Base-by-base conservation (phyloP, 148 eudicot genomes). In the Arctostaphylos glauca region DNA sequence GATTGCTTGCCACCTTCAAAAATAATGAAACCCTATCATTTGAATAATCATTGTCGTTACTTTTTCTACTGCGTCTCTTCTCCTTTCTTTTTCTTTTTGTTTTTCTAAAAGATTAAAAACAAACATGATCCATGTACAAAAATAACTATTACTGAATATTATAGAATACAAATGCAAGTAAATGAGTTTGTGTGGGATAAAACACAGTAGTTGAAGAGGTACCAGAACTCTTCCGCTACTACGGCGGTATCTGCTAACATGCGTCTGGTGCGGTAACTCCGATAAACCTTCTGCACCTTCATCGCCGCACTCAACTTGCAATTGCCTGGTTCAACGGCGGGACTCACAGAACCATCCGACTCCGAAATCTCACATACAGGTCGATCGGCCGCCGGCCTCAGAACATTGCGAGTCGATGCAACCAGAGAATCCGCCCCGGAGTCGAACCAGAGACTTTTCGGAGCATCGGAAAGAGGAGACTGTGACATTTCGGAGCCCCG, bases 191-290 rank as follows among this genome's bases (percentile, higher is more conserved):
- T 5, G 6, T 6, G 64, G 19, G 2, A 19, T 18, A 59, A 13
- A 4, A 55, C 21, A 58, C 21, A 58, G 19, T 16, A 58, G 5
- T 16, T 58, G 4, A 58, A 58, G n/a, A n/a, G 19, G 54, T 84
- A 95, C 97, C 98, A 95, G 55, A 92, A 87, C 83, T 93, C 97
- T 81, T 95, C 98, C 25, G 92, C 98, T 59, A 93, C 93, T 13
- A 95, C 95, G 60, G 97, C 97, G 62, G 95, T 89, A 72, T 95
- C 98, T 12, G 98, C 98, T 44, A 95, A 86, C 87, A 90, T 73
- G 46, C 98, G 95, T 49, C 98, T 91, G 2, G 98, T 92, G 21
- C 97, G 98, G 72, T 92, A 93, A 19, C 98, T 87, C 86, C 98
- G 84, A 55, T 95, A 95, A 50, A 89, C 90, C 88, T 93, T 95